Evolutionary conservation across 805 yeast species (phyloP).

Genomic region (Hanseniaspora osmophila): DNA sequence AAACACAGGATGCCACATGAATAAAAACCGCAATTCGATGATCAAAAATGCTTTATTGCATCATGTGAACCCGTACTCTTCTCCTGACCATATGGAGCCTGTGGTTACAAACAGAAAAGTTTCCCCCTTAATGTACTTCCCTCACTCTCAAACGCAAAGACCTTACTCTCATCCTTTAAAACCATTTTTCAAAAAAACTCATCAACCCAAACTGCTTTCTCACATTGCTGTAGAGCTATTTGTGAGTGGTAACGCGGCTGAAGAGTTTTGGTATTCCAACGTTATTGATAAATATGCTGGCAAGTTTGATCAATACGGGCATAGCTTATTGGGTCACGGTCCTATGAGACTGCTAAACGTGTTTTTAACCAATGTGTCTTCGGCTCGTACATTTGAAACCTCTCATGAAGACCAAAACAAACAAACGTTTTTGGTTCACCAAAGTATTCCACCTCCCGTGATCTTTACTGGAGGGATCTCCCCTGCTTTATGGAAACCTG

Average conservation of each 20-base stretch:
- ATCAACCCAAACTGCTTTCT: background rate
- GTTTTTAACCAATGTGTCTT: constrained; percentile 25
- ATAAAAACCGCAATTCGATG: constrained; percentile 8
- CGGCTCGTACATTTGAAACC: background rate
- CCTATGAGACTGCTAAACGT: constrained; percentile 58
- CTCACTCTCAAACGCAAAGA: constrained; percentile 18
- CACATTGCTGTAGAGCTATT: constrained; percentile 33
- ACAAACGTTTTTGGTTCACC: constrained; percentile 42
- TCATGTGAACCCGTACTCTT: constrained; percentile 7
- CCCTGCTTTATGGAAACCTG: constrained; percentile 70
- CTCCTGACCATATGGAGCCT: constrained; percentile 8
- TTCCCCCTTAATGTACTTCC: constrained; percentile 35
- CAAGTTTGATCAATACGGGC: constrained; percentile 27
- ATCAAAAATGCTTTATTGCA: constrained; percentile 2
- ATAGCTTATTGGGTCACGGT: constrained; percentile 43
- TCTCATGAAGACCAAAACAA: background rate
- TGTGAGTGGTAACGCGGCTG: constrained; percentile 63
- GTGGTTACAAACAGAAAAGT: constrained; percentile 10
- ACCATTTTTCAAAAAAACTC: constrained; percentile 1
- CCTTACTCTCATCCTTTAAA: constrained; percentile 14
- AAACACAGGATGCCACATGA: constrained; percentile 4
- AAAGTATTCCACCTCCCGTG: constrained; percentile 55
- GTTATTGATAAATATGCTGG: constrained; percentile 33
- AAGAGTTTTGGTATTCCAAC: constrained; percentile 75
- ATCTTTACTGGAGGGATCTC: constrained; percentile 72